phyloP scores from a whole-genome alignment of 106 monocot species.

The Acorus calamus region DNA sequence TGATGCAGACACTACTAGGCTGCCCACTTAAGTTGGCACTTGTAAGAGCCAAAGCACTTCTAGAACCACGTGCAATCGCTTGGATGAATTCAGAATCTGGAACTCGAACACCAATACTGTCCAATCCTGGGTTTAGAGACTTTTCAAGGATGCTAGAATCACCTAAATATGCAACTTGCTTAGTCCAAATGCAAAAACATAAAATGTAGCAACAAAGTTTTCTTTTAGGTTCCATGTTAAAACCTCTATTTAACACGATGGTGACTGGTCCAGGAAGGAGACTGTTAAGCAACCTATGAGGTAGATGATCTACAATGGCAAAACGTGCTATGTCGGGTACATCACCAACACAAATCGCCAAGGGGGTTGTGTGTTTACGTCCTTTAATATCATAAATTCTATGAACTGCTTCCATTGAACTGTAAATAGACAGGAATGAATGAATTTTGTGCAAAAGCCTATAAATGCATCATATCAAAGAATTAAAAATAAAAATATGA shows the following conservation, averaged over 20 bases:
- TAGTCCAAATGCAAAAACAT: too few relatives aligned
- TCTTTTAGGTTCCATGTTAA: background rate
- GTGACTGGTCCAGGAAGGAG: conserved; percentile 96
- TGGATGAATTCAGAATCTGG: conserved; percentile 75
- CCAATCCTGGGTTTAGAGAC: conserved; percentile 75
- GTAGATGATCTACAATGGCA: conserved; percentile 62
- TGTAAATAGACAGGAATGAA: conserved; percentile 26
- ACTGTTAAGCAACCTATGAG: conserved; percentile 51
- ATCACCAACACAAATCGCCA: conserved; percentile 90
- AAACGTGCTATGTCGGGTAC: conserved; percentile 78
- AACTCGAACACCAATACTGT: conserved; percentile 84
- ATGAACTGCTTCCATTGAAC: conserved; percentile 63
- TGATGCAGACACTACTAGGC: conserved; percentile 59
- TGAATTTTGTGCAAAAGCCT: background rate
- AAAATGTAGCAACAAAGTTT: too few relatives aligned
- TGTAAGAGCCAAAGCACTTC: conserved; percentile 88
- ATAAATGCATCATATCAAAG: too few relatives aligned
- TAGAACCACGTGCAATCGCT: conserved; percentile 52
- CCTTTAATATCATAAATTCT: conserved; percentile 88
- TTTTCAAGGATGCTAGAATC: conserved; percentile 64
- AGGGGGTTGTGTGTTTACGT: conserved; percentile 59
- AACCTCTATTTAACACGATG: conserved; percentile 77
- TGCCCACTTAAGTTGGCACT: conserved; percentile 87
- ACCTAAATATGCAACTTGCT: conserved; percentile 25
- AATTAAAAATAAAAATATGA: too few relatives aligned